Evolutionary conservation across 2,329 filamentous ascomycete genomes (phyloP), one percentile per base, ranked within the genome.

Genomic region (Aspergillus clavatus): DNA sequence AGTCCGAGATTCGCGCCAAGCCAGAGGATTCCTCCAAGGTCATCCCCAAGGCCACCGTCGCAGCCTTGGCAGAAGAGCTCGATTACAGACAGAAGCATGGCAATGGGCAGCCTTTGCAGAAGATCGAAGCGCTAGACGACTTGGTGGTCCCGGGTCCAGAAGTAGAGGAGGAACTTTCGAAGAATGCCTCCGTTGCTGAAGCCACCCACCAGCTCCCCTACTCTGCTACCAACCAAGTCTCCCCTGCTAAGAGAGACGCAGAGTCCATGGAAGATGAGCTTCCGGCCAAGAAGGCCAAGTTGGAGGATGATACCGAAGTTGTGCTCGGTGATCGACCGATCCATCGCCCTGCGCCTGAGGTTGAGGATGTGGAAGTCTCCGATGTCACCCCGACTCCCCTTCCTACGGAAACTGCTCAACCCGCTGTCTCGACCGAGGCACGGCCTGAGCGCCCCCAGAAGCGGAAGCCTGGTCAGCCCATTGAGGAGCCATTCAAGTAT

Each of bases 401-500:
- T 12, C 38, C 52, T 24, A 42, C 47, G 7, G 46, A 48, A 19
- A 43, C 54, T 7, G 39, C 53, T 6, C 50, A 46, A 18, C 44
- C 41, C 22, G 39, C 44, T 8, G 46, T 47, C 11, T 46, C 48
- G 12, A 46, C 44, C n/a, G 40, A 50, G 19, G 24, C 38, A 14
- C 43, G 47, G 46, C 19, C 44, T 1, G 48, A 57, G 41, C 52
- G 55, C 4, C 53, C 58, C 27, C 63, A 61, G 46, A 72, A 69
- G 57, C 65, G 61, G 49, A 70, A 65, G 26, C 61, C 61, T 2
- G 61, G 62, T 18, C 69, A 75, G 55, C 80, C 79, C 12, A 77
- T 83, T 53, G 93, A 97, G 67, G 93, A 98, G 66, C 87, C 90
- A 4, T 98, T 95, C 78, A 96, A 95, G 65, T 98, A 89, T 63